Evolutionary conservation across 2,329 filamentous ascomycete genomes (phyloP).

Genomic region (Paraphoma sp.): DNA sequence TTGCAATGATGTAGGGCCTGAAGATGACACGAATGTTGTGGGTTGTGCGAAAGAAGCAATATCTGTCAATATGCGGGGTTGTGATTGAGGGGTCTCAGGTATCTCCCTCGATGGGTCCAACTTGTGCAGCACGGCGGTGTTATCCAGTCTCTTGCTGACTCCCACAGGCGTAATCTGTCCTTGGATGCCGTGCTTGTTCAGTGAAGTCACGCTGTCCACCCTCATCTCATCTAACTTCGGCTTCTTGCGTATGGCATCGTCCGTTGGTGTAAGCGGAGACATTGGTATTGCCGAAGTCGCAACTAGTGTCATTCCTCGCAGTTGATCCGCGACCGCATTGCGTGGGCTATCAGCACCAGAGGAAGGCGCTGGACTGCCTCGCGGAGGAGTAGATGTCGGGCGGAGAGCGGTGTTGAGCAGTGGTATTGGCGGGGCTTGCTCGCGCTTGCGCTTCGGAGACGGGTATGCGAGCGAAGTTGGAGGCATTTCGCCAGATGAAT

Average conservation of each 20-base stretch:
- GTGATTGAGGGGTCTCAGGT: constrained; percentile 40
- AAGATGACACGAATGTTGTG: constrained; percentile 31
- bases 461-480: constrained; percentile 42
- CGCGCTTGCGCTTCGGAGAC: constrained; percentile 49
- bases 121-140: constrained; percentile 4
- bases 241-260: constrained; percentile 45
- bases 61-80: constrained; percentile 43
- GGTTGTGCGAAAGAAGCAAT: constrained; percentile 39
- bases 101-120: constrained; percentile 24
- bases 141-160: constrained; percentile 8
- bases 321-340: constrained; percentile 45
- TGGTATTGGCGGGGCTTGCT: constrained; percentile 36
- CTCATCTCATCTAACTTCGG: constrained; percentile 39
- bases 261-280: constrained; percentile 43
- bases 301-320: constrained; percentile 40
- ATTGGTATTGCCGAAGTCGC: constrained; percentile 36
- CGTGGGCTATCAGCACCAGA: constrained; percentile 40
- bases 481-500: constrained; percentile 37
- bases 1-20: constrained; percentile 9
- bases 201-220: constrained; percentile 22
- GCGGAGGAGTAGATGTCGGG: constrained; percentile 32
- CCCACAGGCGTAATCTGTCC: constrained; percentile 2
- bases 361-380: constrained; percentile 28
- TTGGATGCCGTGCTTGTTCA: constrained; percentile 16
- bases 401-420: constrained; percentile 43